These are phyloP conservation scores for Vigna mungo DNA, from an alignment of 306 rosid genomes.

Conservation along the genomic window DNA sequence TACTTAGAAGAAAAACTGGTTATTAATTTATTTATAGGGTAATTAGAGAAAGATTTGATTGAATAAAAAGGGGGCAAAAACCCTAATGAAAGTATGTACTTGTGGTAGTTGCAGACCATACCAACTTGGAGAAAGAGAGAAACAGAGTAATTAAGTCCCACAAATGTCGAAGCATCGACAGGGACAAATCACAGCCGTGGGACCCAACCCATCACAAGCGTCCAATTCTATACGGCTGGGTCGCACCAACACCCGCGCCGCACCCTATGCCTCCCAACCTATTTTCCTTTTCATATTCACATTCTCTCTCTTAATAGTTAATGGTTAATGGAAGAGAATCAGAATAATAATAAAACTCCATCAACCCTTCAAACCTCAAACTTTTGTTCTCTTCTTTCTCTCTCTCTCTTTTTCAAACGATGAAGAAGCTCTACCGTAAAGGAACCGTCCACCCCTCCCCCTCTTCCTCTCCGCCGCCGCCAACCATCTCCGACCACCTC, in stretches of 20 bases:
- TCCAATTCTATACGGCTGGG: background rate
- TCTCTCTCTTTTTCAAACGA: conserved; percentile 12
- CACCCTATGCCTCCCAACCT: conserved; percentile 41
- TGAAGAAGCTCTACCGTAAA: conserved; percentile 86
- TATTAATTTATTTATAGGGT: no score
- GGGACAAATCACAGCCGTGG: conserved; percentile 31
- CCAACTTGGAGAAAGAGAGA: background rate
- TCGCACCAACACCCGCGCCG: background rate
- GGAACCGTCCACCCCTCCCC: conserved; percentile 93
- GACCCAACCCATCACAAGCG: conserved; percentile 37
- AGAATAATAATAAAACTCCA: conserved; percentile 43
- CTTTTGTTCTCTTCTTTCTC: background rate
- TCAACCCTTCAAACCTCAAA: conserved; percentile 1
- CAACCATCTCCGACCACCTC: conserved; percentile 70
- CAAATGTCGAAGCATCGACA: conserved; percentile 16
- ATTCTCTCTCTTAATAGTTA: conserved; percentile 6
- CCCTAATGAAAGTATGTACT: background rate
- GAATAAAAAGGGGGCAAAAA: no score
- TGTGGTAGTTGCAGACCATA: background rate
- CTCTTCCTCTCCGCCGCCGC: conserved; percentile 89
- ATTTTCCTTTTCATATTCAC: background rate
- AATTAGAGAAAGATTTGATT: no score
- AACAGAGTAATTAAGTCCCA: background rate
- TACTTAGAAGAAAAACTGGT: no score
- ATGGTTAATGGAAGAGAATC: background rate